These are phyloP conservation scores for Phaeomoniella chlamydospora DNA, from an alignment of 2,329 filamentous ascomycete species.

Conservation along the genomic window DNA sequence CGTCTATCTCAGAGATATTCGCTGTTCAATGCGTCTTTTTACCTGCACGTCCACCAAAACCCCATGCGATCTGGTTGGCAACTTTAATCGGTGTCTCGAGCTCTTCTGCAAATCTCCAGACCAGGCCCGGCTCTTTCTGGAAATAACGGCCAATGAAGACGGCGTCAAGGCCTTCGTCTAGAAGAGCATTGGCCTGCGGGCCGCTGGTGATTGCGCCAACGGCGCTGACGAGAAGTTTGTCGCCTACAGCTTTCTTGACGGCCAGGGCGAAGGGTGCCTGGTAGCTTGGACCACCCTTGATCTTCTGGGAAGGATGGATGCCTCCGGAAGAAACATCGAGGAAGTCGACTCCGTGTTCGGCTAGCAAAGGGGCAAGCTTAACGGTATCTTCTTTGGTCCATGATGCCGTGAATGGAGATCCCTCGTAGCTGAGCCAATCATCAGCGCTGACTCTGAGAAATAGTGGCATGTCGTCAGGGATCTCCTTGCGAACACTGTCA, in stretches of 20 bases:
- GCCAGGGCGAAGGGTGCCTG: slow-evolving; percentile 59
- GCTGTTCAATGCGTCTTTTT: not conserved
- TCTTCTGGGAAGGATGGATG: slow-evolving; percentile 35
- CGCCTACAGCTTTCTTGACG: slow-evolving; percentile 62
- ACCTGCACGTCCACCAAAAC: slow-evolving; percentile 1
- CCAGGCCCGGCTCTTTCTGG: slow-evolving; percentile 67
- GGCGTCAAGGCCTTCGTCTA: slow-evolving; percentile 48
- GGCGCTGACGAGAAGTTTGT: slow-evolving; percentile 52
- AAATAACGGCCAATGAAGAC: slow-evolving; percentile 62
- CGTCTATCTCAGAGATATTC: too few relatives aligned
- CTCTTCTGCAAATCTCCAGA: slow-evolving; percentile 58
- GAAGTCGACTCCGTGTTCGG: slow-evolving; percentile 61
- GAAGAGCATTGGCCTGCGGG: slow-evolving; percentile 49
- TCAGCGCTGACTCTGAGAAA: slow-evolving; percentile 61
- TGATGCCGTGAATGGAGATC: slow-evolving; percentile 37
- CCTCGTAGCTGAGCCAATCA: slow-evolving; percentile 57
- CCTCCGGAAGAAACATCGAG: slow-evolving; percentile 72
- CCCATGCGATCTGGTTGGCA: slow-evolving; percentile 43
- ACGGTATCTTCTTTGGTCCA: slow-evolving; percentile 56
- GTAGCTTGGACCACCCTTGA: slow-evolving; percentile 44
- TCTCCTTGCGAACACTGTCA: slow-evolving; percentile 44
- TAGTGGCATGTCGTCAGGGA: slow-evolving; percentile 55
- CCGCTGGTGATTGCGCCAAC: slow-evolving; percentile 63
- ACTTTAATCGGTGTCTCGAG: slow-evolving; percentile 56
- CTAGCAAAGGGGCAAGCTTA: slow-evolving; percentile 51